Evolutionary conservation across 768 basidiomycete genomes (phyloP), one percentile per base, ranked within the genome.

Genomic region (Serpula lacrymans): DNA sequence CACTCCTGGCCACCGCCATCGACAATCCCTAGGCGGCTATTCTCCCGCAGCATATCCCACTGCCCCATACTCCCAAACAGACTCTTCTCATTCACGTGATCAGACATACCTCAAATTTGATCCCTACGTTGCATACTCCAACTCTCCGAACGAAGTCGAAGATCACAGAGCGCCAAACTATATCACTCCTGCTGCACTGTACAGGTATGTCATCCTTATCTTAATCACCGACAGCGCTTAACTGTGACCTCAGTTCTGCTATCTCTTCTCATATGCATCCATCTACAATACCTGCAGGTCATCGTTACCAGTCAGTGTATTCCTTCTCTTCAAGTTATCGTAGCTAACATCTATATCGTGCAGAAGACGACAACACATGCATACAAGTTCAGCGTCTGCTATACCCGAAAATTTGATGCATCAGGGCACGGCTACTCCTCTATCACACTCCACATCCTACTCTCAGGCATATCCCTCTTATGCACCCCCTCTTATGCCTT

Each of bases 241-340:
- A n/a, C n/a, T n/a, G n/a, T n/a, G n/a, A n/a, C n/a, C n/a, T 23
- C 48, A 80, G 80, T 50, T 69, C 75, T 37, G 69, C 78, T 25
- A 74, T 82, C 16, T 75, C 78, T 38, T 66, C 75, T 2, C 69
- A 77, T 35, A 41, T 77, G 17, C 48, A 58, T 26, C 43, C 48
- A 23, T 49, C 39, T 22, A 31, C 50, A 13, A 8, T 39, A 17
- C 20, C 21, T 27, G 22, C 42, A 13, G 41, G 45, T 2, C 50
- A 39, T 16, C 46, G 43, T 11, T 33, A 41, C 38, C 29, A 34
- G 61, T 65, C 23, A 65, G 63, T 8, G 30, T 9, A 16, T 16
- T 10, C 18, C 2, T n/a, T 33, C 30, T 14, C 18, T 22, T 33
- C 2, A 21, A 16, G 6, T 13, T 36, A 37, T 25, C 32, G 34